Conservation (phyloP, 2,329 filamentous ascomycete genomes). For the Cylindrodendrum hubeiense region DNA sequence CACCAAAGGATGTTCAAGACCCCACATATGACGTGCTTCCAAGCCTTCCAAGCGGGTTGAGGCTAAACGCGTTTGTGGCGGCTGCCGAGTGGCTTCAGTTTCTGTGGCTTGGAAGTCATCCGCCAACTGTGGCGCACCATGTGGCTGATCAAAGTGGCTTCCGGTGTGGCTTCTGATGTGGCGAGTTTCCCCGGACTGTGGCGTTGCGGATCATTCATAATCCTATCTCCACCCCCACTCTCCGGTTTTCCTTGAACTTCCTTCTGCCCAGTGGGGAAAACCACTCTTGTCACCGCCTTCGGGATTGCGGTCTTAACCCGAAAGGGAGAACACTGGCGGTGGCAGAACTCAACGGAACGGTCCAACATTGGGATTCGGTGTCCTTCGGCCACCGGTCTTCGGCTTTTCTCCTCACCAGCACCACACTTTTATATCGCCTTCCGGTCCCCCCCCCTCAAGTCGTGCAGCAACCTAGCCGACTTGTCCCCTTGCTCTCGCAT, state of each 20-base stretch:
- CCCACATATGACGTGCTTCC: constrained; percentile 17
- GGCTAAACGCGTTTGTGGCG: not conserved
- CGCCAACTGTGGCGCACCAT: too few relatives aligned
- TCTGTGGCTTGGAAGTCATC: not conserved
- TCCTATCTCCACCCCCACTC: constrained; percentile 4
- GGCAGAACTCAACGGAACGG: constrained; percentile 30
- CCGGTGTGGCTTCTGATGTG: not conserved
- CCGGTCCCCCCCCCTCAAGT: constrained; percentile 9
- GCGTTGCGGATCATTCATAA: constrained; percentile 11
- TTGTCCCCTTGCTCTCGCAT: not conserved
- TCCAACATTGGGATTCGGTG: constrained; percentile 20
- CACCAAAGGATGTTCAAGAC: not conserved
- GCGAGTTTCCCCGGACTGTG: not conserved
- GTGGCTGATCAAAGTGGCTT: not conserved
- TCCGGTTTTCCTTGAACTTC: not conserved
- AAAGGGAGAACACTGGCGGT: constrained; percentile 17
- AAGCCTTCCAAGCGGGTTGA: not conserved
- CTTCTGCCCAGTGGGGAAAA: constrained; percentile 3
- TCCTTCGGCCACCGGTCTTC: constrained; percentile 29
- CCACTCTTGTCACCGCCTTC: constrained; percentile 19
- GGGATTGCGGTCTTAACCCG: constrained; percentile 3
- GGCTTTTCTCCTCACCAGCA: constrained; percentile 28
- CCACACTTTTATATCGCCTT: constrained; percentile 19
- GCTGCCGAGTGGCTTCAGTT: not conserved
- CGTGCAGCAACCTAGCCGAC: constrained; percentile 21